Evolutionary conservation across 2,329 filamentous ascomycete species (phyloP), one percentile per base, ranked within the genome.

Genomic region (Fusarium bulbicola): DNA sequence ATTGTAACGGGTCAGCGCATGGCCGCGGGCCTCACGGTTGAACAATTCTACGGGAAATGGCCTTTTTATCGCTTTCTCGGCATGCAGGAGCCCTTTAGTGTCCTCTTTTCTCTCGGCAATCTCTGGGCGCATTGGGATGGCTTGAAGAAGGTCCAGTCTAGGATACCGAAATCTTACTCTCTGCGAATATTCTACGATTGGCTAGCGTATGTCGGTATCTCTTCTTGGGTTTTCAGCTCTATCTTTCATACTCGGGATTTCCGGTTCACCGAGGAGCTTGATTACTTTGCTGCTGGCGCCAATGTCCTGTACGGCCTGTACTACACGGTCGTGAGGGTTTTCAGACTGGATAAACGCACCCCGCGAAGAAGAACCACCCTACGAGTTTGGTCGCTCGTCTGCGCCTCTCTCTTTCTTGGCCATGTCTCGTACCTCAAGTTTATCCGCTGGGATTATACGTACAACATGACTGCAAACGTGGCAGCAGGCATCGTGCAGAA

Each of bases 21-120:
- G 74, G 85, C 89, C 32, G 85, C 88, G 71, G 88, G 90, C 68
- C 89, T 90, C 36, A 88, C 91, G 16, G 83, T 98, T 56, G 92
- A 95, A 63, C 96, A 99, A 84, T 99, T 95, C 86, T 95, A 99
- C 85, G 96, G 96, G 37, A 99, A 99, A 88, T 99, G 96, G 96
- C 96, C 96, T 43, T 99, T 99, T 84, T 87, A 92, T 82, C 93
- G 96, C 74, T 88, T 98, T 79, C 84, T 97, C 60, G 96, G 96
- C 81, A 92, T 97, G 86, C 96, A 99, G 84, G 96, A 99, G 85
- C 95, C 95, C 66, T 94, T 95, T 81, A 95, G 92, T 57, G 95
- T 98, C 75, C 86, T 98, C 79, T 99, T 98, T 87, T 97, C 93
- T 74, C 87, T 97, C 58, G 89, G 97, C 79, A 99, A 99, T 86